Conservation (phyloP, 1,284 basidiomycete genomes). For the Volvariella volvacea region DNA sequence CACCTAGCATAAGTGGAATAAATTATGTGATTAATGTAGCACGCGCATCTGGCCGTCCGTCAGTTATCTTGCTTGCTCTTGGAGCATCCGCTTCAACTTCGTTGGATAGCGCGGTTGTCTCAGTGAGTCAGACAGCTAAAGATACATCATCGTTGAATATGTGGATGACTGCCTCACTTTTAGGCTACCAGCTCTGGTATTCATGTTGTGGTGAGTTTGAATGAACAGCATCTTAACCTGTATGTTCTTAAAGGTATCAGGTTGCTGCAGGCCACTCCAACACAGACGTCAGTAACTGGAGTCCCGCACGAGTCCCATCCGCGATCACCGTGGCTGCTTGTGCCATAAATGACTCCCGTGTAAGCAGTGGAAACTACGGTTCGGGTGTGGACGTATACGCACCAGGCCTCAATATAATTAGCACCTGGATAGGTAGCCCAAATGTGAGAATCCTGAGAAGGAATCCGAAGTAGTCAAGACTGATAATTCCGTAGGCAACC, state of each 20-base stretch:
- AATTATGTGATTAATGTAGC: conserved; percentile 9
- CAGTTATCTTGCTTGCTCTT: conserved; percentile 11
- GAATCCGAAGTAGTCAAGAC: neutral
- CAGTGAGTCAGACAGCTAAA: conserved; percentile 4
- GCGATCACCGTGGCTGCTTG: conserved; percentile 6
- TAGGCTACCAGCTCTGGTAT: conserved; percentile 8
- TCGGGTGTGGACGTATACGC: conserved; percentile 8
- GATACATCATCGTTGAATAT: neutral
- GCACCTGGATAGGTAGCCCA: conserved; percentile 5
- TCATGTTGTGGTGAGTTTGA: conserved; percentile 3
- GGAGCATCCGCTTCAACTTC: conserved; percentile 5
- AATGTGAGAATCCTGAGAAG: neutral
- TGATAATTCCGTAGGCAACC: conserved; percentile 1
- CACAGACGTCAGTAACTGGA: conserved; percentile 2
- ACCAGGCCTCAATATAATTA: conserved; percentile 7
- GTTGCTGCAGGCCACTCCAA: conserved; percentile 5
- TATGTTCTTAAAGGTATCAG: conserved; percentile 9
- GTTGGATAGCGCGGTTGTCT: conserved; percentile 13
- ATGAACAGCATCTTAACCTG: neutral
- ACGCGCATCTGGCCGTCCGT: conserved; percentile 9
- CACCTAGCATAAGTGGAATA: conserved; percentile 15
- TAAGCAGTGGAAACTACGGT: conserved; percentile 6
- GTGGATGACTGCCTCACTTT: neutral
- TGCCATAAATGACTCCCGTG: conserved; percentile 5
- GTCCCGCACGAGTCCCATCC: conserved; percentile 6